Evolutionary conservation across 177 flowering plant genomes (phyloP), one percentile per base, ranked within the genome.

Genomic region (Telopea speciosissima): DNA sequence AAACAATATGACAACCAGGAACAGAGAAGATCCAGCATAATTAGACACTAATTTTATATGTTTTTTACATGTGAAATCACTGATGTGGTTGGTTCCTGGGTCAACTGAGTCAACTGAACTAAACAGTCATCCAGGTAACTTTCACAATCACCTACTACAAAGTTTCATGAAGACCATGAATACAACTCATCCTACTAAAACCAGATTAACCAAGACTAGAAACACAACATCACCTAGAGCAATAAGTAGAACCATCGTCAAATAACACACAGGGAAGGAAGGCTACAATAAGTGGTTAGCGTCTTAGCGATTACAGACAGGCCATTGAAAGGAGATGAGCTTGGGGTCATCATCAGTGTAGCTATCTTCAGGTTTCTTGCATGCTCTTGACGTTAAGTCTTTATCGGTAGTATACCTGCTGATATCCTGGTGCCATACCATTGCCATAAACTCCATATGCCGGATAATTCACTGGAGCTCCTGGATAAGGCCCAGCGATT

Each of bases 351-450:
- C 83, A 79, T 85, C 87, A 84, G 92, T 83, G 85, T 84, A 79
- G 83, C 85, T 84, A 67, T 85, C 80, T 77, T 75, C 65, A 62
- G 68, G 84, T 85, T 83, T 83, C 70, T 42, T 62, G 66, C 64
- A 70, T 12, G n/a, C 33, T 70, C 24, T 28, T n/a, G 45, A 12
- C 25, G 14, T 45, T 24, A 16, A 14, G 22, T 24, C 75, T 80
- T 81, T 79, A 88, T 85, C 93, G 82, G 88, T 93, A 93, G 89
- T 91, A 93, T 72, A 89, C 89, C 79, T 84, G 96, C 80, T 85
- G 96, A 83, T 93, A 93, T 76, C 86, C 86, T 59, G 94, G 87
- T 45, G 83, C 85, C 81, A 89, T 67, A 65, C 86, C 89, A 69
- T 79, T 86, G 69, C 83, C 85, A 68, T 90, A 88, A 33, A 86